These are phyloP conservation scores for Nelumbo lutea DNA, from an alignment of 164 flowering plant species.

Conservation along the genomic window DNA sequence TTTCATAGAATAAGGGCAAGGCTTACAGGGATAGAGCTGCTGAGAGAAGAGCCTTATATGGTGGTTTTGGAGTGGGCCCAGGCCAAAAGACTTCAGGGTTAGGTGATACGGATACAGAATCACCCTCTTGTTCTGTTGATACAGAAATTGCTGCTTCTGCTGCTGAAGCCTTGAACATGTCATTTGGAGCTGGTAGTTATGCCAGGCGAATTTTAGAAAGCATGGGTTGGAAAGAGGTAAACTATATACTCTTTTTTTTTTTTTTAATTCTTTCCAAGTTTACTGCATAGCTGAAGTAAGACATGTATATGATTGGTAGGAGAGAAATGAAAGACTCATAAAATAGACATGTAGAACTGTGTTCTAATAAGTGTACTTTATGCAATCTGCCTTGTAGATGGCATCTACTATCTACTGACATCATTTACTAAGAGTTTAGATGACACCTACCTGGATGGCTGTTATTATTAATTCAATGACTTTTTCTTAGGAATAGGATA, in stretches of 20 bases:
- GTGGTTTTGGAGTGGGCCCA: slow-evolving; percentile 84
- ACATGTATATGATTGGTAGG: background rate
- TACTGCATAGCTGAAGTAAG: background rate
- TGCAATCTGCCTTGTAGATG: too few relatives aligned
- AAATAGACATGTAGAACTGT: too few relatives aligned
- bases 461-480: too few relatives aligned
- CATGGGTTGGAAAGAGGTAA: slow-evolving; percentile 99
- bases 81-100: slow-evolving; percentile 57
- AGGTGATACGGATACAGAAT: slow-evolving; percentile 18
- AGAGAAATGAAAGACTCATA: too few relatives aligned
- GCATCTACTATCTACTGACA: too few relatives aligned
- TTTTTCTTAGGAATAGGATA: too few relatives aligned
- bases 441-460: too few relatives aligned
- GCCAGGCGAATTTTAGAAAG: slow-evolving; percentile 63
- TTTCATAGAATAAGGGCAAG: slow-evolving; percentile 31
- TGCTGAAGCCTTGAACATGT: slow-evolving; percentile 64
- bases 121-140: slow-evolving; percentile 22
- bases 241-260: background rate
- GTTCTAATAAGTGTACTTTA: too few relatives aligned
- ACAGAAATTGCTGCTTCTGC: slow-evolving; percentile 60
- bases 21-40: slow-evolving; percentile 87
- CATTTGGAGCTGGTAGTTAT: slow-evolving; percentile 87
- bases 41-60: slow-evolving; percentile 87
- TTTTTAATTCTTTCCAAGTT: background rate
- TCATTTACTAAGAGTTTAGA: too few relatives aligned